A percentile compares a stretch with the other conserved stretches of the same genome.
Conservation (phyloP, 1,284 basidiomycete species). For the Tausonia pullulans region DNA sequence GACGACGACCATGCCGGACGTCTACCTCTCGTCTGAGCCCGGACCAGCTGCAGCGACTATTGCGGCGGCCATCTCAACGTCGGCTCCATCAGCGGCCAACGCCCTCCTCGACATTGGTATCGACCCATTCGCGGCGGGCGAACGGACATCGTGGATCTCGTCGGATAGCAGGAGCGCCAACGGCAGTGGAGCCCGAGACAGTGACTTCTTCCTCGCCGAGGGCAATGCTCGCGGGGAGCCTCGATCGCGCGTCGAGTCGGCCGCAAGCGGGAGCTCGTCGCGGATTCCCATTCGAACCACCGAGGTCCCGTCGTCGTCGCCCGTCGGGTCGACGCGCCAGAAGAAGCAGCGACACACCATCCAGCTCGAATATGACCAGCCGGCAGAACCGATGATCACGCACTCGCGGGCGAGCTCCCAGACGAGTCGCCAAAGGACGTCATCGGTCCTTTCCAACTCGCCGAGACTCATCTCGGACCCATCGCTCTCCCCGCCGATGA, state of each 20-base stretch:
- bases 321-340: slow-evolving; percentile 3
- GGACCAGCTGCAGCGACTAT: too few relatives aligned
- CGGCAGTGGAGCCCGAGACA: background rate
- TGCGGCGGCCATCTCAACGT: background rate
- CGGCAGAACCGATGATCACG: background rate
- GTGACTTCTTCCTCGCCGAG: slow-evolving; percentile 13
- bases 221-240: slow-evolving; percentile 14
- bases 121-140: background rate
- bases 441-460: slow-evolving; percentile 3
- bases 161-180: background rate
- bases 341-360: slow-evolving; percentile 65
- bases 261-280: background rate
- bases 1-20: slow-evolving; percentile 31
- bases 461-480: slow-evolving; percentile 11
- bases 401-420: background rate
- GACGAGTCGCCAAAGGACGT: background rate
- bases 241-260: slow-evolving; percentile 12
- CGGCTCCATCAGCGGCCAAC: background rate
- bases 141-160: background rate
- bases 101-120: background rate
- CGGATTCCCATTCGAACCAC: background rate
- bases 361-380: slow-evolving; percentile 69
- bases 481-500: background rate
- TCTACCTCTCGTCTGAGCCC: slow-evolving; percentile 19
- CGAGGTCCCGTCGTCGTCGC: background rate